Base-by-base conservation (phyloP, 139 green algal genomes). In the Chlorella sp. region DNA sequence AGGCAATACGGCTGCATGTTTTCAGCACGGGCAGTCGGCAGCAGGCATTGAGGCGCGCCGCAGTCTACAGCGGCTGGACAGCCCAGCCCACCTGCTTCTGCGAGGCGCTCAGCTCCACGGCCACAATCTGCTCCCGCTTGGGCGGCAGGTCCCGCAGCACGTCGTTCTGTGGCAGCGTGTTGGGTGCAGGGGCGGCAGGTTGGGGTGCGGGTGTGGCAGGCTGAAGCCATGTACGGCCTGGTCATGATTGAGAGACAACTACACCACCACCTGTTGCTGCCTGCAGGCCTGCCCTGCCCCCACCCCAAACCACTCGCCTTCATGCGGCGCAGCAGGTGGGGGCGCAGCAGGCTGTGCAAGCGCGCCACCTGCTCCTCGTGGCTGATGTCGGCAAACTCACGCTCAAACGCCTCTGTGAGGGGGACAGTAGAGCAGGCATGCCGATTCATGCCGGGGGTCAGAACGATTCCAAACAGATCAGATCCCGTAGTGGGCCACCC, bases 321-420 rank as follows among this genome's bases (percentile, higher is more conserved):
- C 40, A 73, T 68, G 77, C 77, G 77, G 60, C 77, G 77, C 60
- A 83, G 77, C 40, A 83, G 77, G 77, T 83, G 77, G 40, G 77
- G 77, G 26, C 77, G 56, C 58, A 83, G 77, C 58, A 83, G 77
- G 36, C 60, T 56, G 77, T 83, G 77, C 58, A 83, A 60, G 40
- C 77, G 77, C 60, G 67, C 56, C 77, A 83, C 77, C 60, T 83
- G 77, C 26, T 56, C 38, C 77, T 83, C 77, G 36, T 83, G 58
- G 6, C 13, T 14, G 0, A 83, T 32, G 38, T 73, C 77, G 17
- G 5, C 24, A 32, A 83, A 83, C 60, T 83, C 77, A 3, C 17
- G 41, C 30, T 83, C 28, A n/a, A 83, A 83, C 4, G 77, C 40
- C 9, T 83, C 77, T 83, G 77, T 64, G 40, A 26, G 5, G 0